These are phyloP conservation scores for Gossypium gossypioides DNA, from an alignment of 441 rosid species.

Conservation along the genomic window DNA sequence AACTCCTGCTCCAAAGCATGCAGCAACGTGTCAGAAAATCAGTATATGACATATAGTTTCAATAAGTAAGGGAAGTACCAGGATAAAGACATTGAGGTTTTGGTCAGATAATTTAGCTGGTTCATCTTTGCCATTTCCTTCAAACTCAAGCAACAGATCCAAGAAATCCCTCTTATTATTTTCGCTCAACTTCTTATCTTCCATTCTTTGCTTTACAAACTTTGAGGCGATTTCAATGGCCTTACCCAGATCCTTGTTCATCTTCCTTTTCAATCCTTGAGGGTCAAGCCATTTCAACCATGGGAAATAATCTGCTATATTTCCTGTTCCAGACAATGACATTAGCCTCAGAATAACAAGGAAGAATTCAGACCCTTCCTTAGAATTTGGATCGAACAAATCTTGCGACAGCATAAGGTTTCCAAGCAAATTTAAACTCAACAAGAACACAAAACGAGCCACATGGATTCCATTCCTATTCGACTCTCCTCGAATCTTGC, in stretches of 20 bases:
- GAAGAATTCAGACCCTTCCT: conserved; percentile 23
- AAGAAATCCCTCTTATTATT: conserved; percentile 27
- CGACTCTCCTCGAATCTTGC: not conserved
- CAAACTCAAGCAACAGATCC: conserved; percentile 33
- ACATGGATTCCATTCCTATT: conserved; percentile 16
- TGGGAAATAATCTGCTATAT: conserved; percentile 32
- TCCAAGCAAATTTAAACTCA: conserved; percentile 34
- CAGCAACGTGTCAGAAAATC: not conserved
- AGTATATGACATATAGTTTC: not conserved
- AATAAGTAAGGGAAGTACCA: conserved; percentile 20
- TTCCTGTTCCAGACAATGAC: conserved; percentile 28
- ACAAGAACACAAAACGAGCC: conserved; percentile 26
- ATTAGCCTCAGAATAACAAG: conserved; percentile 19
- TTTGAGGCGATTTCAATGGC: conserved; percentile 28
- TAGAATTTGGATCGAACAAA: conserved; percentile 24
- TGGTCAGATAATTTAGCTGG: conserved; percentile 19
- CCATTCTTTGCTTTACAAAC: conserved; percentile 29
- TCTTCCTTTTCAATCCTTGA: conserved; percentile 32
- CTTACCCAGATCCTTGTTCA: conserved; percentile 33
- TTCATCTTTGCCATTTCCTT: conserved; percentile 35
- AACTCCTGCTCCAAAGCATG: conserved; percentile 22
- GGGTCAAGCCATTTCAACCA: conserved; percentile 35
- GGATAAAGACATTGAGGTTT: conserved; percentile 24
- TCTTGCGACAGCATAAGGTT: conserved; percentile 42
- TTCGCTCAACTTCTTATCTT: conserved; percentile 9